phyloP scores from a whole-genome alignment of 192 early-diverging fungal species.

The Rhizophagus sp. region DNA sequence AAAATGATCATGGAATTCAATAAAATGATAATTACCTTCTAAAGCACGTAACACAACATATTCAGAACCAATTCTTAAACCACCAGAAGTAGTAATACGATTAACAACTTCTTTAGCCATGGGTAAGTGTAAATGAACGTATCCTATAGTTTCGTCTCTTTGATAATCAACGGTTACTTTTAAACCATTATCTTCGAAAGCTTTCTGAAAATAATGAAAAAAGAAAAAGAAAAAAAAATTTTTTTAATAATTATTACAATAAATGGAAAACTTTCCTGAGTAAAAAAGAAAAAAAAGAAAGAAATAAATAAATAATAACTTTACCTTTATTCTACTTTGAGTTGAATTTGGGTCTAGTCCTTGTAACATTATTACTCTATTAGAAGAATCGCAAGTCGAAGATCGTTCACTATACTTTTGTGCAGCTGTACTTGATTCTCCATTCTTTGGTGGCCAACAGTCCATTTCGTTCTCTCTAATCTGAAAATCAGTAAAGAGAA shows the following conservation, averaged over 20 bases:
- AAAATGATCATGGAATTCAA: background rate
- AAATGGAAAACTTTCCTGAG: too few species aligned
- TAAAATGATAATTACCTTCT: conserved; percentile 5
- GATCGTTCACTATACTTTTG: background rate
- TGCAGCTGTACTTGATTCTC: conserved; percentile 1
- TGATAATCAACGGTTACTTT: conserved; percentile 18
- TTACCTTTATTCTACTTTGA: background rate
- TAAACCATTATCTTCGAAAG: conserved; percentile 13
- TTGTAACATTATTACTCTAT: conserved; percentile 21
- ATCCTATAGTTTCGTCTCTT: conserved; percentile 21
- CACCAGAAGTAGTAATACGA: conserved; percentile 10
- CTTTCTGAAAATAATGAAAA: background rate
- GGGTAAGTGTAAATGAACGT: conserved; percentile 7
- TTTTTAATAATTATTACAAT: too few species aligned
- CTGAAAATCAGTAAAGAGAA: background rate
- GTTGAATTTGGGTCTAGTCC: conserved; percentile 17
- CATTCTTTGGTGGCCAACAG: conserved; percentile 9
- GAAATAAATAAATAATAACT: background rate
- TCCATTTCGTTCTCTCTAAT: conserved; percentile 4
- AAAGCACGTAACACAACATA: background rate
- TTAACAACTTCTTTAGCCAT: conserved; percentile 5
- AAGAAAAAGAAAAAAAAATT: too few species aligned
- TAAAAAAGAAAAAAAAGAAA: background rate
- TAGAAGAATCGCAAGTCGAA: conserved; percentile 2
- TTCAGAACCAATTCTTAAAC: conserved; percentile 1